These are phyloP conservation scores for Suillus discolor DNA, from an alignment of 768 basidiomycete genomes.

Conservation along the genomic window DNA sequence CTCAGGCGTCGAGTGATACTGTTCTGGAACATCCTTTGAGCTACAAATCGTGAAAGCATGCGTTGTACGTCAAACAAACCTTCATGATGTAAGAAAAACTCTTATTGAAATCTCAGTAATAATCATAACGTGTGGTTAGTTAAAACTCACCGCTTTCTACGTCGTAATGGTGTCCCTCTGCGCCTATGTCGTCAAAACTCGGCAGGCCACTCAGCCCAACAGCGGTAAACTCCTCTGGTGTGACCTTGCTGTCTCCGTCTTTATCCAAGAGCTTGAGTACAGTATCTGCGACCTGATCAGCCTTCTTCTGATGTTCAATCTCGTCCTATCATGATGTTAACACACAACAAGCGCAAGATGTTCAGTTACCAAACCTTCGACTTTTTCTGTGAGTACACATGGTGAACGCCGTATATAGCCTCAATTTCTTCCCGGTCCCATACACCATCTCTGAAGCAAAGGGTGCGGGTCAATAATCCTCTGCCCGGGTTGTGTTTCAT, in stretches of 20 bases:
- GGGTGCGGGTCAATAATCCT: neutral
- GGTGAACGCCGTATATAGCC: constrained; percentile 95
- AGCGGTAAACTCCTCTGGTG: constrained; percentile 68
- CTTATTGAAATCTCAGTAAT: constrained; percentile 36
- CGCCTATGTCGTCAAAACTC: constrained; percentile 81
- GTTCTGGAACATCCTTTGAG: constrained; percentile 47
- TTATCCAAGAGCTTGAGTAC: constrained; percentile 75
- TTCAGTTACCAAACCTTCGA: constrained; percentile 51
- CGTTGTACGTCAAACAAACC: constrained; percentile 45
- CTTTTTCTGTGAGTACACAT: constrained; percentile 83
- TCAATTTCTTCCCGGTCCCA: constrained; percentile 91
- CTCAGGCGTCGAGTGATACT: constrained; percentile 94
- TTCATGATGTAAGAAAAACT: constrained; percentile 98
- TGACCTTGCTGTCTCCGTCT: constrained; percentile 69
- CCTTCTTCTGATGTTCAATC: constrained; percentile 78
- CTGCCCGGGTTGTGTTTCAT: constrained; percentile 18
- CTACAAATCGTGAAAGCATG: neutral
- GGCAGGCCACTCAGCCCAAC: constrained; percentile 79
- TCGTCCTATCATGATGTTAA: constrained; percentile 53
- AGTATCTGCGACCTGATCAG: constrained; percentile 70
- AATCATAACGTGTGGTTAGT: neutral
- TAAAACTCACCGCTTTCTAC: constrained; percentile 77
- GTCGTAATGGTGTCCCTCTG: constrained; percentile 93
- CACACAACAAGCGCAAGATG: neutral
- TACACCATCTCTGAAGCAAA: constrained; percentile 61